These are phyloP conservation scores for Prunus kanzakura DNA, from an alignment of 306 rosid species.

Conservation along the genomic window DNA sequence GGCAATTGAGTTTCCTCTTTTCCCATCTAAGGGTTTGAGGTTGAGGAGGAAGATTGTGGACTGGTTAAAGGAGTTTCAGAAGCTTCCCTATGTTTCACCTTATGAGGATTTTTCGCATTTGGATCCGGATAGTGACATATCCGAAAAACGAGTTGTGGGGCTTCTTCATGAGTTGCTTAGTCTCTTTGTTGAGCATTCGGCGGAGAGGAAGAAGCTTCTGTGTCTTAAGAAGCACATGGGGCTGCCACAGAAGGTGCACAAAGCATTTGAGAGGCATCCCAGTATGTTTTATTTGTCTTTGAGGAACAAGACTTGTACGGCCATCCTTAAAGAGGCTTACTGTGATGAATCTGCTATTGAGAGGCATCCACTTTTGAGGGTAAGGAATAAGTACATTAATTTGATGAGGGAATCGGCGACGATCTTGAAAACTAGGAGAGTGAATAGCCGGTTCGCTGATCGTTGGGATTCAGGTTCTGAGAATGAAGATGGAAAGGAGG, in stretches of 20 bases:
- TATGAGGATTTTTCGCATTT: conserved; percentile 56
- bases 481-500: conserved; percentile 35
- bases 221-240: conserved; percentile 76
- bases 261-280: conserved; percentile 84
- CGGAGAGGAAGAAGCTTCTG: conserved; percentile 70
- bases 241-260: conserved; percentile 86
- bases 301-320: conserved; percentile 76
- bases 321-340: conserved; percentile 80
- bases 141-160: conserved; percentile 78
- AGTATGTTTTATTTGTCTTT: conserved; percentile 68
- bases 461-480: conserved; percentile 37
- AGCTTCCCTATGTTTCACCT: conserved; percentile 83
- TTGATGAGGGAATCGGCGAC: conserved; percentile 59
- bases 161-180: conserved; percentile 78
- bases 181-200: conserved; percentile 83
- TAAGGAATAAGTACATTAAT: conserved; percentile 66
- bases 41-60: conserved; percentile 65
- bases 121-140: conserved; percentile 57
- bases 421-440: conserved; percentile 59
- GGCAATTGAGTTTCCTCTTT: conserved; percentile 59
- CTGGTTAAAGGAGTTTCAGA: conserved; percentile 78
- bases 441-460: conserved; percentile 32
- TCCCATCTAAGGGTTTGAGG: conserved; percentile 78
- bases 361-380: conserved; percentile 63
- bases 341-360: conserved; percentile 42